Base-by-base conservation (phyloP, 192 early-diverging fungal species). In the Coemansia sp. region DNA sequence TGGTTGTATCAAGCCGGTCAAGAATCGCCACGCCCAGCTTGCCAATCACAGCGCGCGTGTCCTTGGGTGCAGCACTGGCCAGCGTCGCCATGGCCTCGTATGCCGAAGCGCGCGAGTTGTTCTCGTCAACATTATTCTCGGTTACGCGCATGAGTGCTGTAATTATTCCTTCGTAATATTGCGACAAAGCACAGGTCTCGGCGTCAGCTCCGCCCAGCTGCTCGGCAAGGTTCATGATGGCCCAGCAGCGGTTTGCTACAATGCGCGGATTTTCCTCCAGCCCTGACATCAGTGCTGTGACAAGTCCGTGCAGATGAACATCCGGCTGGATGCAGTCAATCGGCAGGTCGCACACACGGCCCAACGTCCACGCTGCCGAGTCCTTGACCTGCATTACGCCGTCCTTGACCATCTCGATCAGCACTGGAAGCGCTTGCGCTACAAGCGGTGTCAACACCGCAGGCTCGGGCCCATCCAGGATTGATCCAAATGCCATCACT, bases 401-500 rank as follows among this genome's bases (percentile, higher is more conserved):
- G 71, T 99, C 97, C 56, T 86, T 87, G 88, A 93, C 90, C 87
- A 92, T 89, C 44, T 87, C 84, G 66, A 98, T 91, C 60, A 98
- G 78, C 51, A 93, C 83, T 10, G 95, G 94, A 22, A 97, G 85
- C 3, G 94, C 93, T 82, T 93, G 90, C 28, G 88, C 74, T 14
- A 93, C 91, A 28, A 94, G 83, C 18, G 87, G 89, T 2, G 72
- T 73, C 31, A 94, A 72, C 7, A 89, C 70, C 6, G 68, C 68
- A 3, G 78, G 67, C 0, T 88, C 82, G 26, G 96, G 96, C 1
- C 98, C 98, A 19, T 98, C 95, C 58, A 99, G 82, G 65, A 99
- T 98, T 1, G 96, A 96, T 18, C 96, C 98, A 79, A 98, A 99
- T 0, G 96, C 93, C 94, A 98, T 97, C 30, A 97, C 90, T 5